These are phyloP conservation scores for Tuctoria greenei DNA, from an alignment of 176 grass and related monocot species.

Conservation along the genomic window DNA sequence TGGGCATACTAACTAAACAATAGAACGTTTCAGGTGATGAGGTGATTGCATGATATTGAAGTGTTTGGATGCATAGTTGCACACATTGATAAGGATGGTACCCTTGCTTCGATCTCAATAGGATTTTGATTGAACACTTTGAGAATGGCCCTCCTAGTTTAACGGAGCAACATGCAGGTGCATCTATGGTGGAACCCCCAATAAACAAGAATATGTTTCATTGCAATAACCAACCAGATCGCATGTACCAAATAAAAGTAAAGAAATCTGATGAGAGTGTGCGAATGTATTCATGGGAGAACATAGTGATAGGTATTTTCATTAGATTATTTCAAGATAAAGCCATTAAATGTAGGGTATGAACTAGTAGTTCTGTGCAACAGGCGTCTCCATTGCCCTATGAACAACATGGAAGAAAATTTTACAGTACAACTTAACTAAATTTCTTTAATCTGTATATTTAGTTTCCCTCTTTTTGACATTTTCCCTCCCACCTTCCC, in stretches of 20 bases:
- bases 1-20: slow-evolving; percentile 1
- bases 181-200: neutral
- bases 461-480: neutral
- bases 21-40: neutral
- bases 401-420: neutral
- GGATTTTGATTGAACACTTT: neutral
- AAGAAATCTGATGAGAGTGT: neutral
- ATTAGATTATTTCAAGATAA: neutral
- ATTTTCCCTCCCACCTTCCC: neutral
- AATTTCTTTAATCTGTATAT: neutral
- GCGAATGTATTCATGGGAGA: neutral
- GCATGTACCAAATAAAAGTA: neutral
- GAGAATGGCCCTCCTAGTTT: neutral
- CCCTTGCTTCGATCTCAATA: neutral
- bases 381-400: neutral
- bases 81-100: neutral
- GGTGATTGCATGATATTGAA: neutral
- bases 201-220: neutral
- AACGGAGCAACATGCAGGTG: neutral
- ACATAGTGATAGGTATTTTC: neutral
- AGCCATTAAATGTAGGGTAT: neutral
- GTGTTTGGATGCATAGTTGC: neutral
- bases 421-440: neutral
- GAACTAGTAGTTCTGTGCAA: neutral
- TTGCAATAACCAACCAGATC: neutral